Evolutionary conservation across 2,329 filamentous ascomycete species (phyloP).

Genomic region (Rhynchosporium graminicola): DNA sequence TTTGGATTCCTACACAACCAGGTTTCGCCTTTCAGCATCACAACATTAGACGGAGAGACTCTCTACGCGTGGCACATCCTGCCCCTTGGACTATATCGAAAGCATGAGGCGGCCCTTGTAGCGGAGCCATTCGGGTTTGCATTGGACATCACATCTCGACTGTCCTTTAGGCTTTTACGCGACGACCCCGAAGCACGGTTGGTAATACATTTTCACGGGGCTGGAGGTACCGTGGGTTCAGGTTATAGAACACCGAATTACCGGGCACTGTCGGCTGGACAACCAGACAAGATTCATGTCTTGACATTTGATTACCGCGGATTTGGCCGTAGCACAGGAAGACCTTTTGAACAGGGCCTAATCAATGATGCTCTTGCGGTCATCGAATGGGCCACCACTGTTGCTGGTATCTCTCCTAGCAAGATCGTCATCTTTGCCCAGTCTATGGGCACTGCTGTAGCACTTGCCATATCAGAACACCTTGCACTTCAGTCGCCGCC

Average conservation of each 20-base stretch:
- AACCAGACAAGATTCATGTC: conserved; percentile 69
- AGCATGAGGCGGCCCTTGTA: conserved; percentile 64
- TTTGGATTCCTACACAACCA: conserved; percentile 79
- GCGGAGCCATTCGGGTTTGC: conserved; percentile 41
- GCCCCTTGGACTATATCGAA: conserved; percentile 72
- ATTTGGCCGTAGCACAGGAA: conserved; percentile 76
- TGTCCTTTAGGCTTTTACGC: conserved; percentile 59
- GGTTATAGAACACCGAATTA: conserved; percentile 74
- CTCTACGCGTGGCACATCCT: conserved; percentile 89
- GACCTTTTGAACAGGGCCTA: conserved; percentile 74
- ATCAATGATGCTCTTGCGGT: conserved; percentile 76
- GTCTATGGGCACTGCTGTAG: conserved; percentile 83
- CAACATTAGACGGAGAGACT: conserved; percentile 70
- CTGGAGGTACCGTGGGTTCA: conserved; percentile 61
- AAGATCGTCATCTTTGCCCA: conserved; percentile 84
- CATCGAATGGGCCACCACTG: conserved; percentile 68
- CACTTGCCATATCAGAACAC: conserved; percentile 68
- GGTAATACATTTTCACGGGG: conserved; percentile 49
- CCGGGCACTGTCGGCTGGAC: conserved; percentile 71
- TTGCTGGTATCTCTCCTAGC: conserved; percentile 63
- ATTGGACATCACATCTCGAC: conserved; percentile 21
- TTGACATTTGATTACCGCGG: conserved; percentile 87
- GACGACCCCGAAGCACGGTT: conserved; percentile 63
- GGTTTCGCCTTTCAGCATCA: conserved; percentile 78
- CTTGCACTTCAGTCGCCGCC: conserved; percentile 41